Percentiles rank a stretch among this genome's conserved stretches.
phyloP scores from a whole-genome alignment of 805 yeast genomes.

The Yarrowia phangngaensis region DNA sequence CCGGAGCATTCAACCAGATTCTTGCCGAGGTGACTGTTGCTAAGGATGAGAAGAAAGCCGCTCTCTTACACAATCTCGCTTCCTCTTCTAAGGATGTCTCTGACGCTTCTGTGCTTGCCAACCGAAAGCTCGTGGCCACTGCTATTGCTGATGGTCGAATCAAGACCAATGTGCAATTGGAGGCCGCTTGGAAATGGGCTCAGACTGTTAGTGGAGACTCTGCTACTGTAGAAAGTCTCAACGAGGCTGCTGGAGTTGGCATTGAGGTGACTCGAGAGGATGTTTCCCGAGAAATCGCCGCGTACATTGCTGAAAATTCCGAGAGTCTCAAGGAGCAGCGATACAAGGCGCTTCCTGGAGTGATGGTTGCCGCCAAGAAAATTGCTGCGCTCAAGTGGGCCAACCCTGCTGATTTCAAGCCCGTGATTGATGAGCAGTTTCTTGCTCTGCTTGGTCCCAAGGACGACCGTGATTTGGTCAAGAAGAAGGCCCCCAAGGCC shows the following conservation, averaged over 20 bases:
- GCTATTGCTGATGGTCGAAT: slow-evolving; percentile 65
- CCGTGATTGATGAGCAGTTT: slow-evolving; percentile 75
- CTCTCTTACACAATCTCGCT: slow-evolving; percentile 75
- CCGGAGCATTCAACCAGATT: slow-evolving; percentile 61
- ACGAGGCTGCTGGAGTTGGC: slow-evolving; percentile 72
- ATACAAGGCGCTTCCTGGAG: slow-evolving; percentile 71
- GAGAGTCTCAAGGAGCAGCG: slow-evolving; percentile 64
- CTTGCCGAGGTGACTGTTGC: slow-evolving; percentile 45
- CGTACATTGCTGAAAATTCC: slow-evolving; percentile 57
- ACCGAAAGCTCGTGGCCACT: slow-evolving; percentile 51
- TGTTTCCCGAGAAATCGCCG: slow-evolving; percentile 53
- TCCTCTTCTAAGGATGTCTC: slow-evolving; percentile 58
- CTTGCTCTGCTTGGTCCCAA: slow-evolving; percentile 80
- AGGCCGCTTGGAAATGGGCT: slow-evolving; percentile 70
- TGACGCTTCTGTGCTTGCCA: slow-evolving; percentile 41
- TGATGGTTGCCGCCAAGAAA: slow-evolving; percentile 72
- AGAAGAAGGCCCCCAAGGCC: slow-evolving; percentile 62
- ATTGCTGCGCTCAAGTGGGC: slow-evolving; percentile 87
- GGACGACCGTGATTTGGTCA: slow-evolving; percentile 85
- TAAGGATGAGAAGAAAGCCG: slow-evolving; percentile 57
- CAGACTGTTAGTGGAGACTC: slow-evolving; percentile 46
- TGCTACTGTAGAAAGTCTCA: slow-evolving; percentile 47
- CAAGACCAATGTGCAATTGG: slow-evolving; percentile 66
- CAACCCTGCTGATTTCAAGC: slow-evolving; percentile 78
- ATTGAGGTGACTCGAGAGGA: slow-evolving; percentile 63